phyloP scores from a whole-genome alignment of 2,329 filamentous ascomycete genomes.

The Monosporascus sp. region DNA sequence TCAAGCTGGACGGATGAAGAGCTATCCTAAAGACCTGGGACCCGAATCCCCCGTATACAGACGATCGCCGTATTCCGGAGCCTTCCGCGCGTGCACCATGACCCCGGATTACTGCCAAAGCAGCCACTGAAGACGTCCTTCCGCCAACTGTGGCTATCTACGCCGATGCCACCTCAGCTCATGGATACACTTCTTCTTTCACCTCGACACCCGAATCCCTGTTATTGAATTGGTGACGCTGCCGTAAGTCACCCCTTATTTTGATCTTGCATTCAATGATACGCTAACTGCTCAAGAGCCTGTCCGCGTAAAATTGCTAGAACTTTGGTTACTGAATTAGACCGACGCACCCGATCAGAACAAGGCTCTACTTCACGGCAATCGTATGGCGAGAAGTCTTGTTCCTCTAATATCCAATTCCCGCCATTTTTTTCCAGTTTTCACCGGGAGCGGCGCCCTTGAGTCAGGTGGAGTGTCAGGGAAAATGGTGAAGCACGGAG shows the following conservation, averaged over 20 bases:
- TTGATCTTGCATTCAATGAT: not conserved
- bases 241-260: constrained; percentile 23
- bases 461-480: no score
- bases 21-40: no score
- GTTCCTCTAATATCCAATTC: no score
- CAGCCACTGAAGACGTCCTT: constrained; percentile 1
- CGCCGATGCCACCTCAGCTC: constrained; percentile 24
- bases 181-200: constrained; percentile 11
- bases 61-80: no score
- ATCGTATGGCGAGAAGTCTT: no score
- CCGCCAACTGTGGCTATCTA: constrained; percentile 29
- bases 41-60: no score
- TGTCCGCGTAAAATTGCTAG: constrained; percentile 33
- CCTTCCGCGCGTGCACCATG: no score
- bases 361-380: no score
- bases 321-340: constrained; percentile 15
- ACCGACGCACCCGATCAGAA: not conserved
- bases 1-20: no score
- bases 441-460: no score
- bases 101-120: not conserved
- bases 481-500: no score
- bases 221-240: constrained; percentile 34
- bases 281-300: constrained; percentile 14
- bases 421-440: no score
- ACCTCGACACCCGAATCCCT: constrained; percentile 11